A percentile compares a stretch with the other conserved stretches of the same genome.
These are phyloP conservation scores for Chaetomium olivaceum DNA, from an alignment of 2,329 filamentous ascomycete genomes.

Conservation along the genomic window DNA sequence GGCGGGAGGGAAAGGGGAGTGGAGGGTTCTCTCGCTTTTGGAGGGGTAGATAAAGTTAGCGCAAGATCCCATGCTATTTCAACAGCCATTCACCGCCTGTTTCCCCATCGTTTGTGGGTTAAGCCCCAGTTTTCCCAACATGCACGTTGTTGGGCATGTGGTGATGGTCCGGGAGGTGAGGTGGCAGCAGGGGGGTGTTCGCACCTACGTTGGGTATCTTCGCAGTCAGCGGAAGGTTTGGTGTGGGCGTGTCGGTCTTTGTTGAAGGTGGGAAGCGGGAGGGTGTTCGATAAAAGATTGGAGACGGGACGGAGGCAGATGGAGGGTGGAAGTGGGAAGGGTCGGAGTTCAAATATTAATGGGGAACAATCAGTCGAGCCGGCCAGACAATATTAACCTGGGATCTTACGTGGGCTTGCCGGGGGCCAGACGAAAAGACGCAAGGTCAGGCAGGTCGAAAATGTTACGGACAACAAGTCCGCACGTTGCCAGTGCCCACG, in stretches of 20 bases:
- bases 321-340: neutral
- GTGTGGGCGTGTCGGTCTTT: slow-evolving; percentile 8
- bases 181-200: neutral
- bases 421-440: slow-evolving; percentile 7
- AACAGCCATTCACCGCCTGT: slow-evolving; percentile 25
- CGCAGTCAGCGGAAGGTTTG: neutral
- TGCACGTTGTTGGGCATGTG: slow-evolving; percentile 16
- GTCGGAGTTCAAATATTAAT: slow-evolving; percentile 23
- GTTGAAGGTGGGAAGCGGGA: neutral
- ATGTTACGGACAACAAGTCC: slow-evolving; percentile 15
- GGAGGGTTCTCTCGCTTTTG: slow-evolving; percentile 22
- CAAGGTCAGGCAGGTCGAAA: neutral
- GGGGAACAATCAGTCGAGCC: slow-evolving; percentile 15
- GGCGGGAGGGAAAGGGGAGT: slow-evolving; percentile 14
- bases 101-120: slow-evolving; percentile 21
- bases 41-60: slow-evolving; percentile 29
- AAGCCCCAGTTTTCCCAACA: slow-evolving; percentile 20
- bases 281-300: neutral
- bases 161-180: neutral
- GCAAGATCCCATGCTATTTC: slow-evolving; percentile 23
- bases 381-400: slow-evolving; percentile 14
- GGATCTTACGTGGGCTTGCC: slow-evolving; percentile 13
- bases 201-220: neutral
- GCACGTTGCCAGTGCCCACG: slow-evolving; percentile 12
- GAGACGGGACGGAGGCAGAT: neutral